Base-by-base conservation (phyloP, 2,329 filamentous ascomycete genomes). In the Talaromyces sp. region DNA sequence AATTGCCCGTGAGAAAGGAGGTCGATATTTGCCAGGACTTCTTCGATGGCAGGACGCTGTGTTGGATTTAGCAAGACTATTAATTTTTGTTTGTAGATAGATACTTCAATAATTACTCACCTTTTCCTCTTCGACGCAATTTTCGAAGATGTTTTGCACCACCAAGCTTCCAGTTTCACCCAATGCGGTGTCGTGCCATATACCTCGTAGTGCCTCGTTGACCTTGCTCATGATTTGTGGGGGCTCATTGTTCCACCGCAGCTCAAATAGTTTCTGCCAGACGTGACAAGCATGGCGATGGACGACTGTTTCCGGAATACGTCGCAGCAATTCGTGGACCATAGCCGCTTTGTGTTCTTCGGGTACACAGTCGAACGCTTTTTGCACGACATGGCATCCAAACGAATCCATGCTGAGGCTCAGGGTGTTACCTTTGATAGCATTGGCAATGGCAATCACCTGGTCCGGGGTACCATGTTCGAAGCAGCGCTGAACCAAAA, bases 131-230 rank as follows among this genome's bases (percentile, higher is more conserved):
- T 99, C 96, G 33, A 98, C 85, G 71, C 95, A 99, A 72, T 99
- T 99, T 80, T 99, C 95, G 75, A 99, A 99, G 72, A 99, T 99
- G 75, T 99, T 99, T 78, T 99, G 95, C 56, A 99, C 96, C 53
- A 99, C 95, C 69, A 99, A 83, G 75, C 95, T 99, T 64, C 95
- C 95, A 10, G 96, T 99, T 81, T 99, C 95, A 40, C 95, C 95
- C 58, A 98, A 82, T 27, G 96, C 96, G 65, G 99, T 95, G 72
- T 99, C 94, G 72, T 98, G 93, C 95, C 95, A 99, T 92, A 98
- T 98, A 63, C 94, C 94, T 63, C 87, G 86, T 60, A 99, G 85
- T 63, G 95, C 90, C 69, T 98, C 92, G 71, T 99, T 99, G 78
- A 99, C 96, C 70, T 91, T 96, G 71, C 90, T 91, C 95, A 99